These are phyloP conservation scores for Excoecaria cochinchinensis DNA, from an alignment of 345 rosid species.

Conservation along the genomic window DNA sequence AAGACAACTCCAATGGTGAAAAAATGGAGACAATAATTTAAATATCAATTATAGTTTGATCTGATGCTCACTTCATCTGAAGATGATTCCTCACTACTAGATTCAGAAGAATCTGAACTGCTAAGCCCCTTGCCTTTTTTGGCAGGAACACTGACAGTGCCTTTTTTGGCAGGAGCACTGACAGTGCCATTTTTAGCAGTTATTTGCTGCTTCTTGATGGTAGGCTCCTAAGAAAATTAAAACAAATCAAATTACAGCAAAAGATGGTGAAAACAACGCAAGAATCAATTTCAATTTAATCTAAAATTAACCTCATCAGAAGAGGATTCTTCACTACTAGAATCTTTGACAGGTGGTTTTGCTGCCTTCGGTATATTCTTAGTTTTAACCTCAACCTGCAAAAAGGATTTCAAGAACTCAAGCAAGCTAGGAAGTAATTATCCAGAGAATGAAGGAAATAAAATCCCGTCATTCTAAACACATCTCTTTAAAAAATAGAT, in stretches of 20 bases:
- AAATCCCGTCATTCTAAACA: background rate
- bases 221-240: no score
- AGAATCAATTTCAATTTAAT: no score
- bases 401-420: background rate
- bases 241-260: no score
- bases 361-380: conserved; percentile 13
- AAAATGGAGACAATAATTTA: background rate
- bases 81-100: conserved; percentile 40
- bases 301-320: no score
- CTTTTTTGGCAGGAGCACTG: no score
- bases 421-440: background rate
- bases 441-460: background rate
- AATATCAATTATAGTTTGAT: background rate
- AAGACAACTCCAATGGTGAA: background rate
- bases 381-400: conserved; percentile 23
- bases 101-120: background rate
- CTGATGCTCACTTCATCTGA: conserved; percentile 33
- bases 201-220: no score
- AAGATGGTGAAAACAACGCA: no score
- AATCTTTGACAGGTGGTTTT: conserved; percentile 37
- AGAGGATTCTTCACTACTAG: no score
- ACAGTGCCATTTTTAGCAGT: no score
- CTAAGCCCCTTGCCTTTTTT: no score
- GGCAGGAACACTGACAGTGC: no score
- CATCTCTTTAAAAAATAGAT: background rate